Percentiles rank a stretch among this genome's conserved stretches.
These are phyloP conservation scores for Mycothermus thermophilus DNA, from an alignment of 495 filamentous ascomycete species.

Conservation along the genomic window DNA sequence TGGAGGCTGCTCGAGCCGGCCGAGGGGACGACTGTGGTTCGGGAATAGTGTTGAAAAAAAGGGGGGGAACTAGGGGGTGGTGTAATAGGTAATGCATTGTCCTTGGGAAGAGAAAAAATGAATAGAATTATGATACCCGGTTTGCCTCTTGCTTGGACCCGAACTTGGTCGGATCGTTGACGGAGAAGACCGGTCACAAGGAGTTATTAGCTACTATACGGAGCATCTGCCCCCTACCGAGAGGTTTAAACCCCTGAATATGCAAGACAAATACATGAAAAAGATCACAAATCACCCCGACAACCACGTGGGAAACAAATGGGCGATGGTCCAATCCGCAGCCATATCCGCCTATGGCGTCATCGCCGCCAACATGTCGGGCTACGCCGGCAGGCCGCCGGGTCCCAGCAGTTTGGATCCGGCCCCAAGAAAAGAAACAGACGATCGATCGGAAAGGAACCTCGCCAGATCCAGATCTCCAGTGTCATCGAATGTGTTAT, in stretches of 20 bases:
- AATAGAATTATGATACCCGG: slow-evolving; percentile 1
- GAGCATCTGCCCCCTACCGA: no score
- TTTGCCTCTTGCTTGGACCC: neutral
- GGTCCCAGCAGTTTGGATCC: neutral
- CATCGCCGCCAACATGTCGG: neutral
- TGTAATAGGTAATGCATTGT: no score
- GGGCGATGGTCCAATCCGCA: neutral
- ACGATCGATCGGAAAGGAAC: no score
- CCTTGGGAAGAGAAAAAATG: neutral
- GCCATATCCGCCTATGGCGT: neutral
- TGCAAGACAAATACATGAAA: no score
- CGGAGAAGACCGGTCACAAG: no score
- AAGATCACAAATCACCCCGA: neutral
- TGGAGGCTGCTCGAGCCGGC: slow-evolving; percentile 86
- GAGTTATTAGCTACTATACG: no score
- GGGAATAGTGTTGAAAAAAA: slow-evolving; percentile 4
- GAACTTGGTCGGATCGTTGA: no score
- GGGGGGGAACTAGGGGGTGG: slow-evolving; percentile 1
- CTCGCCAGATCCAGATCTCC: no score
- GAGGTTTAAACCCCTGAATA: no score
- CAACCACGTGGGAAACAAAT: neutral
- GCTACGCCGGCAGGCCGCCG: neutral
- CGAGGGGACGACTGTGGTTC: slow-evolving; percentile 56
- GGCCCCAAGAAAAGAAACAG: no score
- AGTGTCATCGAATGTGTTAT: no score